These are phyloP conservation scores for Oidiodendron maius DNA, from an alignment of 495 filamentous ascomycete species.

Conservation along the genomic window DNA sequence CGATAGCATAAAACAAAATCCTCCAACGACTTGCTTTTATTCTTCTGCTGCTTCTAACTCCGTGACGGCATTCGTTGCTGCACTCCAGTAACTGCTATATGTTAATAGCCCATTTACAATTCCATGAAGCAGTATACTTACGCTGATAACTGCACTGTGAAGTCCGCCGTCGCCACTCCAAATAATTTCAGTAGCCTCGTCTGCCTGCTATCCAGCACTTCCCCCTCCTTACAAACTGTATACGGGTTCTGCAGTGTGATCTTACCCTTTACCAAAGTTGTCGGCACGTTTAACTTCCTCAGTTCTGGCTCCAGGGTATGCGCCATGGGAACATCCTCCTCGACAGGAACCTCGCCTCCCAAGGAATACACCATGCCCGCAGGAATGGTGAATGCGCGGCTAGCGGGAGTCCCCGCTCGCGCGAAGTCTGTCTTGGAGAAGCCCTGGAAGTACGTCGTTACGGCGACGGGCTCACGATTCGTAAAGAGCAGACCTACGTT, in stretches of 20 bases:
- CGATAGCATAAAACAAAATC: constrained; percentile 16
- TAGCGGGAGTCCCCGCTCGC: constrained; percentile 71
- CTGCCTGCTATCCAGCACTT: constrained; percentile 80
- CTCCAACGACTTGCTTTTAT: constrained; percentile 20
- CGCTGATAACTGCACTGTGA: constrained; percentile 71
- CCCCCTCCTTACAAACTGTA: constrained; percentile 72
- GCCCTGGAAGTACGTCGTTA: constrained; percentile 60
- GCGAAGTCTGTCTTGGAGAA: constrained; percentile 76
- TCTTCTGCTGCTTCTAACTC: constrained; percentile 44
- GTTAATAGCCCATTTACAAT: constrained; percentile 6
- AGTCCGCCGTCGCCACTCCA: constrained; percentile 81
- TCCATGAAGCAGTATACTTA: constrained; percentile 14
- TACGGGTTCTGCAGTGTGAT: constrained; percentile 76
- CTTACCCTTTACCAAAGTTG: constrained; percentile 78
- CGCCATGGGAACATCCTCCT: constrained; percentile 79
- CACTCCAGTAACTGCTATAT: constrained; percentile 51
- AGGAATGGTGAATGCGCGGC: constrained; percentile 71
- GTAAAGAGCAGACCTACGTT: constrained; percentile 90
- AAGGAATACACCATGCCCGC: constrained; percentile 70
- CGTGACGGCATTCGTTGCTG: constrained; percentile 51
- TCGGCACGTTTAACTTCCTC: constrained; percentile 81
- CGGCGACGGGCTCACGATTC: constrained; percentile 54
- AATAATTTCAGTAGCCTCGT: constrained; percentile 93
- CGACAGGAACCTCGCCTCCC: constrained; percentile 66
- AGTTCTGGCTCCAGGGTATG: constrained; percentile 85